These are phyloP conservation scores for Kazachstania sp. DNA, from an alignment of 1,139 yeast genomes.

Conservation along the genomic window DNA sequence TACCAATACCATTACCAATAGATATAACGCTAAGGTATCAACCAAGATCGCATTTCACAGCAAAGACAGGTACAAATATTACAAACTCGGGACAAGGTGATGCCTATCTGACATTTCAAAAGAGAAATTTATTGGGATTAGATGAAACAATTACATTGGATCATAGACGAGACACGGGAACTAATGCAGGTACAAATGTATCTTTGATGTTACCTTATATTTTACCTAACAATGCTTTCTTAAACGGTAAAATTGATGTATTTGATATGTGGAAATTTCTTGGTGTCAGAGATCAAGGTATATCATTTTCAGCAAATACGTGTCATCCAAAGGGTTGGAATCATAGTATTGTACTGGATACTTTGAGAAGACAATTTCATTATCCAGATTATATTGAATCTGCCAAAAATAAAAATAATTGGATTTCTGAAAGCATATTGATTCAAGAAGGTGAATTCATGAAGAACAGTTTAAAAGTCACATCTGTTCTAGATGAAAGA, in stretches of 20 bases:
- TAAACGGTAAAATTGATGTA: slow-evolving; percentile 46
- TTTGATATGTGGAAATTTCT: slow-evolving; percentile 38
- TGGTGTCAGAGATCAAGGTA: slow-evolving; percentile 15
- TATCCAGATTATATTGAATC: slow-evolving; percentile 1
- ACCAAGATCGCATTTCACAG: slow-evolving; percentile 41
- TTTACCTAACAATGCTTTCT: slow-evolving; percentile 28
- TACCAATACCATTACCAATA: slow-evolving; percentile 11
- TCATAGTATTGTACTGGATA: slow-evolving; percentile 53
- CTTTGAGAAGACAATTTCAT: slow-evolving; percentile 41
- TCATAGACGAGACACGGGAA: slow-evolving; percentile 72
- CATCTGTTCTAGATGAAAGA: slow-evolving; percentile 48
- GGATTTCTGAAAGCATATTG: slow-evolving; percentile 30
- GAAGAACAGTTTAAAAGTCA: slow-evolving; percentile 50
- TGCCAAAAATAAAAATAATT: slow-evolving; percentile 38
- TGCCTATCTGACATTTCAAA: slow-evolving; percentile 72
- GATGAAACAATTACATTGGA: slow-evolving; percentile 74
- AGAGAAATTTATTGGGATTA: slow-evolving; percentile 77
- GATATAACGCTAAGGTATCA: slow-evolving; percentile 7
- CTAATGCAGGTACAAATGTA: slow-evolving; percentile 39
- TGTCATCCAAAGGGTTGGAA: slow-evolving; percentile 4
- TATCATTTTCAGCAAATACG: slow-evolving; percentile 7
- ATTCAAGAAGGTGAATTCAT: slow-evolving; percentile 50
- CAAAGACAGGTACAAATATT: slow-evolving; percentile 86
- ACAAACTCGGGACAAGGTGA: slow-evolving; percentile 89
- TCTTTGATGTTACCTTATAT: slow-evolving; percentile 41